Percentiles rank a stretch among this genome's conserved stretches.
Evolutionary conservation across 345 rosid genomes (phyloP).

Genomic region (Salix purpurea): DNA sequence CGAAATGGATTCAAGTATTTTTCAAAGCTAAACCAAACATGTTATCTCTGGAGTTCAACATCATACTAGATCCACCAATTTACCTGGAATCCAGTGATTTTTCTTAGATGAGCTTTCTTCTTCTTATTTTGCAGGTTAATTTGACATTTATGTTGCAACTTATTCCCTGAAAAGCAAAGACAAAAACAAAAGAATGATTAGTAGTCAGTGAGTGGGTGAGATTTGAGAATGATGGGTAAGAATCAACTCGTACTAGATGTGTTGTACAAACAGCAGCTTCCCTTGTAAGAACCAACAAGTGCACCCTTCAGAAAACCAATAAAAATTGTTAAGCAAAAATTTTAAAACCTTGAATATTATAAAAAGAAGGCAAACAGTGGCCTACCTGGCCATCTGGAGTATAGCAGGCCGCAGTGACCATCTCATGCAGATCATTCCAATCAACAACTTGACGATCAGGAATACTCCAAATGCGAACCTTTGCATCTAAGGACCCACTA

Average conservation of each 20-base stretch:
- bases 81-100: conserved; percentile 99
- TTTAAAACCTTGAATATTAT: background rate
- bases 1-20: background rate
- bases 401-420: conserved; percentile 97
- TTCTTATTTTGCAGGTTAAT: conserved; percentile 85
- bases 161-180: conserved; percentile 55
- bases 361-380: background rate
- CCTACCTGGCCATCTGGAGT: conserved; percentile 96
- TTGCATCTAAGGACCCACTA: conserved; percentile 94
- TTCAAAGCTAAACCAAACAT: background rate
- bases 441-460: conserved; percentile 89
- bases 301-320: conserved; percentile 61
- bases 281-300: conserved; percentile 87
- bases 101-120: conserved; percentile 85
- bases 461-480: conserved; percentile 97
- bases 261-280: conserved; percentile 71
- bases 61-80: background rate
- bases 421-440: conserved; percentile 96
- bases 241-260: conserved; percentile 50
- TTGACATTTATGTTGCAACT: conserved; percentile 62
- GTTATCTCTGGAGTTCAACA: background rate
- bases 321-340: conserved; percentile 23
- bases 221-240: background rate
- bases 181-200: background rate
- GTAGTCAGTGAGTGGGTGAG: background rate